Evolutionary conservation across 768 basidiomycete species (phyloP), one percentile per base, ranked within the genome.

Genomic region (Amanita phalloides): DNA sequence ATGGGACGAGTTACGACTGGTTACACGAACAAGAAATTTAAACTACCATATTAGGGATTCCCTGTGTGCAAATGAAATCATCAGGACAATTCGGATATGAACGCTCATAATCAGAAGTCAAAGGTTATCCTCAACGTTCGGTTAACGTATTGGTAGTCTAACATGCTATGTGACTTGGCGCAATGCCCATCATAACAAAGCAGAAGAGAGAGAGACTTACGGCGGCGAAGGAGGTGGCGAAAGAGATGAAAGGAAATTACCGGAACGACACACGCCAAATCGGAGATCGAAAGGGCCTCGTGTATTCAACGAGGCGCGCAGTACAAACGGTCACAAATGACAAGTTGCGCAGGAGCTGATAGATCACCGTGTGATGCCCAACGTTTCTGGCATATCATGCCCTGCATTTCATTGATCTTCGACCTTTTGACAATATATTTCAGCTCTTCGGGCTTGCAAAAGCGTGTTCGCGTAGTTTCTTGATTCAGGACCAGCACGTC

Each of bases 21-120:
- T 3, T 84, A 84, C 60, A 58, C 76, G 21, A 86, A 84, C 63
- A 86, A 84, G 65, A 84, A 81, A 65, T 84, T 84, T 71, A 84
- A 82, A 64, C 61, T 68, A n/a, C 81, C 76, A 37, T 64, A 63
- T 42, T 70, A 52, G 66, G 39, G 49, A 49, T 37, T 23, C 21
- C 17, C 17, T 17, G 11, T 32, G 53, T 28, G 42, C 23, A 33
- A 42, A 54, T 48, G 39, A 41, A 21, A 41, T 9, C 39, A 14
- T 41, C 21, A 23, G 39, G 17, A 41, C 17, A 0, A 21, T 7
- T 41, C 39, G 39, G 39, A 41, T 8, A 41, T 41, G 20, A 41
- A 41, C 17, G 17, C 17, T 44, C 50, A 57, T 38, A 53, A 58
- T 63, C 62, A 62, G 63, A 56, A 67, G 67, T 69, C 66, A 64